Conservation (phyloP, 176 grass and related monocot genomes). For the Cocos nucifera region DNA sequence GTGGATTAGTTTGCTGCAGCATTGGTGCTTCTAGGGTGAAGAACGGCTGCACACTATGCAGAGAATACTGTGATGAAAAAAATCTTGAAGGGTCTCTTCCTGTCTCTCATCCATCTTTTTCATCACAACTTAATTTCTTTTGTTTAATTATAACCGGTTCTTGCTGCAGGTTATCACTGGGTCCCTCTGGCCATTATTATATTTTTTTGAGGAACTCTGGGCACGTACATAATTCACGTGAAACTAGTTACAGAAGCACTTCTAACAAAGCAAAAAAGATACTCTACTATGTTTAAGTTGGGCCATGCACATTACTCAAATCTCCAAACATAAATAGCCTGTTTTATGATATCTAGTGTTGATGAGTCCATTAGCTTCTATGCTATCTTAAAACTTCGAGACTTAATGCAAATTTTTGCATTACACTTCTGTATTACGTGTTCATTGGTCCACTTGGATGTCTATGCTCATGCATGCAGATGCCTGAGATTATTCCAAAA, state of each 20-base stretch:
- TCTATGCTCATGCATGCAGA: constrained; percentile 26
- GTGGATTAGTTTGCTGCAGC: constrained; percentile 42
- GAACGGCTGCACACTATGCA: constrained; percentile 70
- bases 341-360: too few relatives aligned
- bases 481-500: constrained; percentile 77
- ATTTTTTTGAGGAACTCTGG: too few relatives aligned
- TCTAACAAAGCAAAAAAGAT: too few relatives aligned
- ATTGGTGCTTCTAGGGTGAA: constrained; percentile 97
- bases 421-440: background rate
- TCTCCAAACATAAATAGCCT: too few relatives aligned
- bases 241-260: too few relatives aligned
- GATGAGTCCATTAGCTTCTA: too few relatives aligned
- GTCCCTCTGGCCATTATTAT: too few relatives aligned
- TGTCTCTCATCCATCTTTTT: background rate
- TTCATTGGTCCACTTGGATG: constrained; percentile 8
- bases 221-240: too few relatives aligned
- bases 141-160: background rate
- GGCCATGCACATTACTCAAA: background rate
- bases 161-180: background rate
- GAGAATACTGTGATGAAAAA: constrained; percentile 56
- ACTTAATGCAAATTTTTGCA: background rate
- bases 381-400: background rate
- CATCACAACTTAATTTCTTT: background rate
- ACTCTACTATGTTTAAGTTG: too few relatives aligned
- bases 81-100: constrained; percentile 60